Evolutionary conservation across 2,329 filamentous ascomycete species (phyloP).

Genomic region (Pseudogymnoascus verrucosus): DNA sequence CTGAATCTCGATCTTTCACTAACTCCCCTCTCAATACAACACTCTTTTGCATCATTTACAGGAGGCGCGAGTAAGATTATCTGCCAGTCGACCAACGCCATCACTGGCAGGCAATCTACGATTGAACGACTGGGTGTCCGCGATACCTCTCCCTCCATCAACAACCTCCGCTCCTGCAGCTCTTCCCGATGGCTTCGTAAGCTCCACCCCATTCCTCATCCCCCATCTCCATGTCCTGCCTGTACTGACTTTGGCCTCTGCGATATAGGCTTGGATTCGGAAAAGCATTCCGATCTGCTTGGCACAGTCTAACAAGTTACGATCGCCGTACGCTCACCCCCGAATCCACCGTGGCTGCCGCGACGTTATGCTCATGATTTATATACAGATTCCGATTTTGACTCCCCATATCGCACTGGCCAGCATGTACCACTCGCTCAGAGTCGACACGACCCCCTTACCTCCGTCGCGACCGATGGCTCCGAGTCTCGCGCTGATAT

Average conservation of each 20-base stretch:
- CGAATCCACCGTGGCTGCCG: constrained; percentile 43
- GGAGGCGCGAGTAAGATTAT: constrained; percentile 7
- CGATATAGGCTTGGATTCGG: constrained; percentile 39
- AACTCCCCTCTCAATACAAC: constrained; percentile 7
- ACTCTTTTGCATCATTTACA: constrained; percentile 8
- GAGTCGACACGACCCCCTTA: constrained; percentile 72
- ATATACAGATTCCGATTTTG: constrained; percentile 73
- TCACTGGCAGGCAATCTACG: constrained; percentile 9
- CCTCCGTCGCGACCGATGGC: constrained; percentile 76
- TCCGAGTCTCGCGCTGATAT: constrained; percentile 83
- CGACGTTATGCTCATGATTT: constrained; percentile 29
- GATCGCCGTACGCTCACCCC: constrained; percentile 50
- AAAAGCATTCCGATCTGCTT: constrained; percentile 74
- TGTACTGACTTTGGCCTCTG: not conserved
- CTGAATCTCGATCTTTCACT: constrained; percentile 3
- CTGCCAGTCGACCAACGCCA: constrained; percentile 2
- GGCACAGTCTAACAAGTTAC: constrained; percentile 73
- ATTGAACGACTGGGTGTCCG: constrained; percentile 9
- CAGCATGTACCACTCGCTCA: constrained; percentile 83
- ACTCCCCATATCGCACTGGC: constrained; percentile 87
- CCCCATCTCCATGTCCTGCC: not conserved
- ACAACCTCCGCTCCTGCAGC: not conserved
- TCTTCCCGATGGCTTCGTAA: constrained; percentile 10
- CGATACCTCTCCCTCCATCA: constrained; percentile 8
- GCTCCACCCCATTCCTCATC: not conserved